phyloP scores from a whole-genome alignment of 805 yeast genomes.

The Kazachstania bromeliacearum region DNA sequence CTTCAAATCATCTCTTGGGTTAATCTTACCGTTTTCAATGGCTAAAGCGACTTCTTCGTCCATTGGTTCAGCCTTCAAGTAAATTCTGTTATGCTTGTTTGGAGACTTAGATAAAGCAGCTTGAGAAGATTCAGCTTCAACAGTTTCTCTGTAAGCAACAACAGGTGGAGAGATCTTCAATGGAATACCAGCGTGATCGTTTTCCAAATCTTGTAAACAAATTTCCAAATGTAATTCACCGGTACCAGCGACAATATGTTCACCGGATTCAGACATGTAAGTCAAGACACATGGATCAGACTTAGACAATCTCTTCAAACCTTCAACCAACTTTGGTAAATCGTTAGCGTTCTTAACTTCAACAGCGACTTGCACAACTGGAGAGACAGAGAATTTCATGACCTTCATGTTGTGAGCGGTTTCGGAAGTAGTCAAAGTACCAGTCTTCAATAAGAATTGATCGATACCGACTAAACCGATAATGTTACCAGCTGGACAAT shows the following conservation, averaged over 20 bases:
- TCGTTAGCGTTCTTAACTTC: constrained; percentile 99
- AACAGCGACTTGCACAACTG: constrained; percentile 99
- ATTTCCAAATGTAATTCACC: constrained; percentile 99
- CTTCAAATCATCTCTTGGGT: constrained; percentile 97
- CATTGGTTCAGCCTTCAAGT: constrained; percentile 93
- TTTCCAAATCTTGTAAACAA: constrained; percentile 89
- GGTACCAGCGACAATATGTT: constrained; percentile 98
- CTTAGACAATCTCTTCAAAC: constrained; percentile 99
- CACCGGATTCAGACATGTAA: constrained; percentile 88
- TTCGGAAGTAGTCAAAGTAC: constrained; percentile 96
- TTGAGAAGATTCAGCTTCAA: constrained; percentile 86
- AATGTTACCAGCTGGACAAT: constrained; percentile 99
- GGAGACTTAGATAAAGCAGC: constrained; percentile 97
- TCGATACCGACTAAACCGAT: constrained; percentile 99
- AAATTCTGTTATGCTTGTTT: constrained; percentile 99
- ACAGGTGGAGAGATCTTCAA: constrained; percentile 96
- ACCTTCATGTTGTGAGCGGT: constrained; percentile 98
- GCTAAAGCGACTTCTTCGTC: constrained; percentile 88
- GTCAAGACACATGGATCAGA: constrained; percentile 98
- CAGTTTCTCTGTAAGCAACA: constrained; percentile 98
- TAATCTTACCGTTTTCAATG: constrained; percentile 85
- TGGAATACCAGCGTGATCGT: constrained; percentile 99
- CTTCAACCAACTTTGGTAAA: constrained; percentile 98
- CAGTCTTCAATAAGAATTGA: constrained; percentile 98
- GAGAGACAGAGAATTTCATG: constrained; percentile 99